Percentiles rank a stretch among this genome's conserved stretches.
phyloP scores from a whole-genome alignment of 23 red algal genomes.

The Cyanidiococcus yangmingshanensis region DNA sequence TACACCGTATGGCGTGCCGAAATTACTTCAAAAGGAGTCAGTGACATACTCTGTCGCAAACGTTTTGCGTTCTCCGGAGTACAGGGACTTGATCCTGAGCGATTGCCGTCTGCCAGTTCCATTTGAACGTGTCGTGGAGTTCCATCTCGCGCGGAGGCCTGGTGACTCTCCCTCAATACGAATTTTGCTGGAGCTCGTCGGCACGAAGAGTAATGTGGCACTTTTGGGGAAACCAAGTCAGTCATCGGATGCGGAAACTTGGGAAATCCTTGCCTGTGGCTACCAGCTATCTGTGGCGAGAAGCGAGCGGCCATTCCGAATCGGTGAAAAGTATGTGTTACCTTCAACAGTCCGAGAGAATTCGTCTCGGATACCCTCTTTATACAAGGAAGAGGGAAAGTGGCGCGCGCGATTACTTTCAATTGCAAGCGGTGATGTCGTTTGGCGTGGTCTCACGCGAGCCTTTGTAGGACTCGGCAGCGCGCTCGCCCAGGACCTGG shows the following conservation, averaged over 20 bases:
- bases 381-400: background rate
- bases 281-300: background rate
- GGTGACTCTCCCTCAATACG: background rate
- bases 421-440: background rate
- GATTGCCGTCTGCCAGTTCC: background rate
- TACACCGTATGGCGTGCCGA: background rate
- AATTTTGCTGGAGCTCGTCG: background rate
- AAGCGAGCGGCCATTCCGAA: background rate
- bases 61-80: slow-evolving; percentile 1
- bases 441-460: background rate
- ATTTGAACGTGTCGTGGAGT: slow-evolving; percentile 7
- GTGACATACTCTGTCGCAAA: background rate
- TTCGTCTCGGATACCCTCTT: background rate
- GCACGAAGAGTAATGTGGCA: background rate
- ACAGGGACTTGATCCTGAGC: background rate
- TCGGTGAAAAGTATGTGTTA: background rate
- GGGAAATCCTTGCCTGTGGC: background rate
- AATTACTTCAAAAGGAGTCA: background rate
- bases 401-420: background rate
- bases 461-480: background rate
- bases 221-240: background rate
- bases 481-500: background rate
- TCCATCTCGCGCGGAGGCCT: background rate
- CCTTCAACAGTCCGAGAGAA: background rate
- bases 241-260: background rate